Evolutionary conservation across 768 basidiomycete genomes (phyloP).

Genomic region (Suillus paluster): DNA sequence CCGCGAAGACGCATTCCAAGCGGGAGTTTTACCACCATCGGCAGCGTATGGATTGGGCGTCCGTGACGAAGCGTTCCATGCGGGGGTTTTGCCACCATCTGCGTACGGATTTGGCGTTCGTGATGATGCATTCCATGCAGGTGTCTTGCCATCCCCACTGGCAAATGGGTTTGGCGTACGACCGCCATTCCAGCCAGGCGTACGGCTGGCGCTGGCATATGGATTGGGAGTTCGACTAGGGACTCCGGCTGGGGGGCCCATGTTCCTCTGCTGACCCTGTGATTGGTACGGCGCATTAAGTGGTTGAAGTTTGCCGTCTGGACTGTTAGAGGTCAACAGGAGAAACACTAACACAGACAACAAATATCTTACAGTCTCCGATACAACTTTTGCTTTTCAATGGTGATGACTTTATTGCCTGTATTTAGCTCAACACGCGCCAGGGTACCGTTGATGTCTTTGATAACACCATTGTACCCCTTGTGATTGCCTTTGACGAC

Average conservation of each 20-base stretch:
- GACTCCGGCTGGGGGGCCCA: conserved; percentile 41
- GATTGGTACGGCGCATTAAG: conserved; percentile 46
- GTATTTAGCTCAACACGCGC: conserved; percentile 91
- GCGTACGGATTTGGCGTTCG: conserved; percentile 72
- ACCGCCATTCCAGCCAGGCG: conserved; percentile 42
- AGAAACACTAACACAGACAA: not conserved
- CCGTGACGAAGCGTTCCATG: conserved; percentile 61
- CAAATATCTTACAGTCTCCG: conserved; percentile 65
- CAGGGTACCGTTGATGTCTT: conserved; percentile 88
- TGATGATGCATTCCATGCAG: conserved; percentile 65
- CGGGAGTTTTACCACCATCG: conserved; percentile 52
- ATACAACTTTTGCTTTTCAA: conserved; percentile 80
- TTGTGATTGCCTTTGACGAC: conserved; percentile 90
- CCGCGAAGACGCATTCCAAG: conserved; percentile 51
- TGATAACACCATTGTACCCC: conserved; percentile 89
- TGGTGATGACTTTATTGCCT: conserved; percentile 86
- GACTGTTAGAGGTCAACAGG: conserved; percentile 40
- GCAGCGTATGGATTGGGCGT: conserved; percentile 74
- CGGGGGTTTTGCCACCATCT: conserved; percentile 69
- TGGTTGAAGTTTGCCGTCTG: conserved; percentile 57
- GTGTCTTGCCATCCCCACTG: conserved; percentile 59
- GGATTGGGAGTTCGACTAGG: conserved; percentile 48
- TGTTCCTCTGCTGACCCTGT: conserved; percentile 30
- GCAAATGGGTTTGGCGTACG: conserved; percentile 75
- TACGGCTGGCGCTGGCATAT: conserved; percentile 41